phyloP scores from a whole-genome alignment of 495 filamentous ascomycete species.

The Viridothelium virens region DNA sequence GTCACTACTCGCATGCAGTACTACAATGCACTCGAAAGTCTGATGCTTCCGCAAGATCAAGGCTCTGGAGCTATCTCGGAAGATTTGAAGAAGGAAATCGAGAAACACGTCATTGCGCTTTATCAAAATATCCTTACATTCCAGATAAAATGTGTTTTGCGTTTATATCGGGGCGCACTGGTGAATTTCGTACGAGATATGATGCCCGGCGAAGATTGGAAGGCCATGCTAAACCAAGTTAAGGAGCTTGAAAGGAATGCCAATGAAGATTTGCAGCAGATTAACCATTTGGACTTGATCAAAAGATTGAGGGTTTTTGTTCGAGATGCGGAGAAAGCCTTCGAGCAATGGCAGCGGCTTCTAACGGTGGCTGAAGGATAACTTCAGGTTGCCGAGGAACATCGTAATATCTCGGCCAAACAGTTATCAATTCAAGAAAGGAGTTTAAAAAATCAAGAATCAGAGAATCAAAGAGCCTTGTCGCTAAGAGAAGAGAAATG shows the following conservation, averaged over 20 bases:
- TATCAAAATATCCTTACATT: conserved; percentile 30
- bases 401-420: conserved; percentile 13
- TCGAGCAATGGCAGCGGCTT: neutral
- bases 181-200: neutral
- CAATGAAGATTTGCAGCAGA: neutral
- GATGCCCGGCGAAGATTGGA: neutral
- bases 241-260: neutral
- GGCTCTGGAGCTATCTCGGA: neutral
- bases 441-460: conserved; percentile 1
- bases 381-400: neutral
- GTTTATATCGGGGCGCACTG: conserved; percentile 17
- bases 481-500: conserved; percentile 5
- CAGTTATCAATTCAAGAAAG: conserved; percentile 13
- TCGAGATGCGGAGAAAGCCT: neutral
- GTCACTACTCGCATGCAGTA: conserved; percentile 25
- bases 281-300: neutral
- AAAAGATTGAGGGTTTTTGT: neutral
- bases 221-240: neutral
- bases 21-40: conserved; percentile 25
- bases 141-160: conserved; percentile 26
- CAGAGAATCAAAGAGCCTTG: neutral
- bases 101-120: conserved; percentile 18
- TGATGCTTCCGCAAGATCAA: conserved; percentile 18
- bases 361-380: neutral
- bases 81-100: neutral